Base-by-base conservation (phyloP, 2,329 filamentous ascomycete species). In the Chalaropsis ovoidea region DNA sequence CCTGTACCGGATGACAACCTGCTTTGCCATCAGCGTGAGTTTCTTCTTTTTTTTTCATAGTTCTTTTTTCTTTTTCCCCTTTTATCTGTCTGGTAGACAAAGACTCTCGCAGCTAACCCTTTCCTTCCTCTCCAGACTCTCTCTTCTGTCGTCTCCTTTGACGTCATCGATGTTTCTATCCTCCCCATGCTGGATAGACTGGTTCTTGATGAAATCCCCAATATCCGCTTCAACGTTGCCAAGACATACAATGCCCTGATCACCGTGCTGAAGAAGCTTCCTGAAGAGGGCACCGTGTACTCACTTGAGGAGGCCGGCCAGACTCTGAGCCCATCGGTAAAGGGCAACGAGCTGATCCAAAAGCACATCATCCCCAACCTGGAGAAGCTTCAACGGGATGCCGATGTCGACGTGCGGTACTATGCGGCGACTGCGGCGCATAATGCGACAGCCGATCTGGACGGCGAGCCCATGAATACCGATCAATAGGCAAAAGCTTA, bases 1-100 rank as follows among this genome's bases (percentile, higher is more conserved):
- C 76, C 87, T 99, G 64, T 99, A 99, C 82, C 85, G 94, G 75
- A 99, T 99, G 94, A 99, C 94, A 10, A 99, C 94, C n/a, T 97
- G 93, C 79, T 99, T 99, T 76, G 94, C 94, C 69, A 95, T 99
- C 70, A 93, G 91, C 71, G 94, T 99, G 82, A 81, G 89, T 83
- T 6, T 11, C 19, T n/a, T 45, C 35, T 61, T 54, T 67, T 19
- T 22, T 19, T 65, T 7, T 31, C 60, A 62, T 41, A 58, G 66
- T 63, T 42, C 15, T 41, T 41, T 70, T 60, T 60, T 69, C 71
- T 54, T 71, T 45, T 63, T 47, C 8, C 45, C n/a, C n/a, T n/a
- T 47, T 19, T 10, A 7, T 49, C 19, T 11, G 19, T 49, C 47
- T 31, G 31, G 6, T 31, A 31, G 31, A 31, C 6, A 31, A 31